Evolutionary conservation across 495 filamentous ascomycete species (phyloP).

Genomic region (Daldinia concentrica): DNA sequence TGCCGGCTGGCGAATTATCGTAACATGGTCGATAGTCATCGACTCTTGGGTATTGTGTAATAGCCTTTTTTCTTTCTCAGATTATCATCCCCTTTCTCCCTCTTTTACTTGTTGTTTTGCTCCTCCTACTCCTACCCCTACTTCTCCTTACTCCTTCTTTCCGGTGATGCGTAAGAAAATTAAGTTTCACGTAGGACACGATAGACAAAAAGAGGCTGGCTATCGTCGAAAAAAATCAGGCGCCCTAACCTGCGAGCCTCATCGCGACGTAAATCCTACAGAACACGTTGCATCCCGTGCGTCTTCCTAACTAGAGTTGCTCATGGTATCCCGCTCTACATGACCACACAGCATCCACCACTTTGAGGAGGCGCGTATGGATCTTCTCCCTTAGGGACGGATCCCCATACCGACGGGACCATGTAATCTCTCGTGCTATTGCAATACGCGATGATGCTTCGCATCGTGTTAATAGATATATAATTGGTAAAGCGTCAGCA

Average conservation of each 20-base stretch:
- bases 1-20: constrained; percentile 40
- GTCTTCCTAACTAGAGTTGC: constrained; percentile 21
- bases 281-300: constrained; percentile 22
- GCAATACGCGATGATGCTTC: constrained; percentile 94
- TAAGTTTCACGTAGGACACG: constrained; percentile 14
- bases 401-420: constrained; percentile 97
- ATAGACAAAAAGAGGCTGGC: constrained; percentile 22
- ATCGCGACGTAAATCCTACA: constrained; percentile 34
- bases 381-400: constrained; percentile 91
- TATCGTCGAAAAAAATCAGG: constrained; percentile 32
- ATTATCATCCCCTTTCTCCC: constrained; percentile 2
- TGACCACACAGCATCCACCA: constrained; percentile 90
- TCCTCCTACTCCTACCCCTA: background rate
- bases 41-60: constrained; percentile 40
- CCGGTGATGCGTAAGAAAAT: constrained; percentile 25
- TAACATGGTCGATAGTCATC: constrained; percentile 35
- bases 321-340: constrained; percentile 64
- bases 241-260: constrained; percentile 36
- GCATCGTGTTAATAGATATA: constrained; percentile 20
- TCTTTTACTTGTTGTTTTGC: background rate
- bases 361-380: constrained; percentile 94
- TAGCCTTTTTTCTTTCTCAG: constrained; percentile 8
- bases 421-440: constrained; percentile 97
- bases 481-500: background rate
- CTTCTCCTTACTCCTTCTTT: constrained; percentile 9